phyloP scores from a whole-genome alignment of 352 stramenopile genomes.

The Nannochloropsis limnetica region DNA sequence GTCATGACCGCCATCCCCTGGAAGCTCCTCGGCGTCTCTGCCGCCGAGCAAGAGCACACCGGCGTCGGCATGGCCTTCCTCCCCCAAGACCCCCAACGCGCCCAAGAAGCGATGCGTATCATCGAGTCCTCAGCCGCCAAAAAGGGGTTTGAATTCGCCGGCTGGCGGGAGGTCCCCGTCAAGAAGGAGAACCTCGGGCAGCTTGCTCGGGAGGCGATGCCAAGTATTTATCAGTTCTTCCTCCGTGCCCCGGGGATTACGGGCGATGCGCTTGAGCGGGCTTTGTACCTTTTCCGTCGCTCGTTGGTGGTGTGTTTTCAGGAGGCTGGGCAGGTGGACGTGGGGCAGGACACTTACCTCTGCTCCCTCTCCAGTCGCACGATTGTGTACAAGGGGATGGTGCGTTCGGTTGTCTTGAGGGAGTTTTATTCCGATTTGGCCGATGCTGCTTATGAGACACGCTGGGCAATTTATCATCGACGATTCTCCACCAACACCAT shows the following conservation, averaged over 20 bases:
- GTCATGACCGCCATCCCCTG: constrained; percentile 75
- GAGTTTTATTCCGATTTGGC: constrained; percentile 72
- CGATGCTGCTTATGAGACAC: constrained; percentile 73
- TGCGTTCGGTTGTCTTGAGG: constrained; percentile 57
- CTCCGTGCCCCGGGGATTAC: constrained; percentile 47
- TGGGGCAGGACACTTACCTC: constrained; percentile 74
- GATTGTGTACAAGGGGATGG: constrained; percentile 94
- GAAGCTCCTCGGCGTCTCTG: constrained; percentile 58
- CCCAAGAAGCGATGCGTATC: constrained; percentile 62
- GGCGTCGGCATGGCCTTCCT: constrained; percentile 71
- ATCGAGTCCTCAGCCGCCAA: constrained; percentile 75
- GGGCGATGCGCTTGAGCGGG: constrained; percentile 81
- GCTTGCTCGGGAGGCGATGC: constrained; percentile 70
- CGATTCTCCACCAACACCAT: constrained; percentile 68
- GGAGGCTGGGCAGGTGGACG: constrained; percentile 54
- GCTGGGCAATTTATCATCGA: constrained; percentile 89
- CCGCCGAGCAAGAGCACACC: constrained; percentile 47
- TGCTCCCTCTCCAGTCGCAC: constrained; percentile 82
- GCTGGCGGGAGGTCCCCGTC: constrained; percentile 81
- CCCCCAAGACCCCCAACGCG: constrained; percentile 55
- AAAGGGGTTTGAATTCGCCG: constrained; percentile 78
- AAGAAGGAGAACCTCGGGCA: constrained; percentile 70
- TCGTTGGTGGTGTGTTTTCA: constrained; percentile 61
- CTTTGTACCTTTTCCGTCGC: constrained; percentile 67
- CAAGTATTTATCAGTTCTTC: constrained; percentile 81